A percentile compares a stretch with the other conserved stretches of the same genome.
Evolutionary conservation across 257 asterid genomes (phyloP).

Genomic region (Salvia rosmarinus): DNA sequence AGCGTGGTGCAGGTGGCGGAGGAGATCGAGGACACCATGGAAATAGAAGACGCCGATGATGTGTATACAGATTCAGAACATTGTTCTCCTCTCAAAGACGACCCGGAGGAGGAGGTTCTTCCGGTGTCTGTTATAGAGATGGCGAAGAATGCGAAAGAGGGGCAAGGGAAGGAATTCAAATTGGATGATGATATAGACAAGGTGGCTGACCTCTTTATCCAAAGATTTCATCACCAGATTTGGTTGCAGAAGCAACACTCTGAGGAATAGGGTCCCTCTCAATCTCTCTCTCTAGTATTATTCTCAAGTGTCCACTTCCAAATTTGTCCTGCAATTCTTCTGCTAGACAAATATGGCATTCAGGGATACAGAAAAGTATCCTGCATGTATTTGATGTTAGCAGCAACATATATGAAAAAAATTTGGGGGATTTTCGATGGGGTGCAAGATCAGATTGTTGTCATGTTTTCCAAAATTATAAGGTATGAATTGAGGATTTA

Average conservation of each 20-base stretch:
- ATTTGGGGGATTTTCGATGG: background rate
- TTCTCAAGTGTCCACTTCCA: background rate
- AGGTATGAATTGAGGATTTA: background rate
- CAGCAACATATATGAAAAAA: background rate
- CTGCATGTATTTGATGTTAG: background rate
- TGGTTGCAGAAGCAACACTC: conserved; percentile 37
- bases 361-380: conserved; percentile 15
- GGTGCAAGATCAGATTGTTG: background rate
- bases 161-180: conserved; percentile 33
- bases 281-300: background rate
- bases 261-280: background rate
- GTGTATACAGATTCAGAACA: background rate
- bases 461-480: conserved; percentile 15
- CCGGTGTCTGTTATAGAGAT: no score
- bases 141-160: conserved; percentile 29
- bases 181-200: conserved; percentile 43
- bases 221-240: conserved; percentile 46
- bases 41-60: background rate
- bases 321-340: background rate
- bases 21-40: conserved; percentile 15
- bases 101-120: no score
- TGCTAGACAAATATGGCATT: background rate
- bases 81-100: no score
- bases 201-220: conserved; percentile 48
- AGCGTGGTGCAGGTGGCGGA: conserved; percentile 16